Conservation (phyloP, 768 basidiomycete genomes). For the Melanogaster broomeanus region DNA sequence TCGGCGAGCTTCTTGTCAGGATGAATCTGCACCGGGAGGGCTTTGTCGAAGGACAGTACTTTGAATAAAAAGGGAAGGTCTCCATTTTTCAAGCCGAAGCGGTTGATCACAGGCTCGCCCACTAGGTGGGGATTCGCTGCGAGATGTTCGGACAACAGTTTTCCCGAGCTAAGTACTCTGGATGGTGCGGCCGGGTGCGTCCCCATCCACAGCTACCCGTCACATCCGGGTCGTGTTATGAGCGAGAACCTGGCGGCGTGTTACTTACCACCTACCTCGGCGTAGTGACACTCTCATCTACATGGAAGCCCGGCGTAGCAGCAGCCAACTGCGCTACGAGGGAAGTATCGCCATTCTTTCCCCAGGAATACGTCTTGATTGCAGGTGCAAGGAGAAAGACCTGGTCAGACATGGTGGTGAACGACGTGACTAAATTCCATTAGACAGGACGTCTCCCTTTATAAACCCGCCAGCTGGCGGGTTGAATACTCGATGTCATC, state of each 20-base stretch:
- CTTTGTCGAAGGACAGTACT: conserved; percentile 54
- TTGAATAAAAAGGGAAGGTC: conserved; percentile 56
- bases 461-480: neutral
- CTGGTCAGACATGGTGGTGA: conserved; percentile 1
- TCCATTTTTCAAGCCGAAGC: conserved; percentile 30
- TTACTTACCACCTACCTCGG: conserved; percentile 43
- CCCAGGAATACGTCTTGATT: conserved; percentile 54
- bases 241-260: neutral
- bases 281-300: conserved; percentile 51
- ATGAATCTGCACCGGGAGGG: conserved; percentile 59
- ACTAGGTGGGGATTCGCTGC: conserved; percentile 38
- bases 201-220: conserved; percentile 59
- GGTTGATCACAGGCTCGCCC: conserved; percentile 35
- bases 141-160: conserved; percentile 28
- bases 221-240: neutral
- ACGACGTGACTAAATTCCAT: neutral
- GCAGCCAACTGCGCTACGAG: conserved; percentile 49
- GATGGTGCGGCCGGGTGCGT: conserved; percentile 56
- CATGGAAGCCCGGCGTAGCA: conserved; percentile 32
- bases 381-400: conserved; percentile 26
- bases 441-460: neutral
- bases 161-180: conserved; percentile 23
- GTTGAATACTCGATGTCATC: too few relatives aligned
- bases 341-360: conserved; percentile 47
- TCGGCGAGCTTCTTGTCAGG: conserved; percentile 51